Evolutionary conservation across 768 basidiomycete genomes (phyloP), one percentile per base, ranked within the genome.

Genomic region (Leccinellum rugosiceps): DNA sequence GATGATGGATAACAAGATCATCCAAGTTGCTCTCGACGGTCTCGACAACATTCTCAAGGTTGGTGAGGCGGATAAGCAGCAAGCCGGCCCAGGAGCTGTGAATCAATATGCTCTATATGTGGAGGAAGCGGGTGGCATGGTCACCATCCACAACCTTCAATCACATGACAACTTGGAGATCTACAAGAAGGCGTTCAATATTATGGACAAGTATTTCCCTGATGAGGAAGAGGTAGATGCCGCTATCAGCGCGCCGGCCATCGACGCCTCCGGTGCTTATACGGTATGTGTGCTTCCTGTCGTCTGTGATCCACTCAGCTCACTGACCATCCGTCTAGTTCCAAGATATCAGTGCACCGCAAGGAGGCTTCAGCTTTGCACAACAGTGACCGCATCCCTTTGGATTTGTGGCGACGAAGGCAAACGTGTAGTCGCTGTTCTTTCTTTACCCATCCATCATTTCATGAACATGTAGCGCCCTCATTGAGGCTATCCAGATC

Each of bases 1-100:
- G 26, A 96, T 94, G 83, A 95, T 98, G 94, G 97, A 99, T 77
- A 98, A 98, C 84, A 99, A 99, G 80, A 97, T 98, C 65, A 99
- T 99, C 65, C 90, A 94, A 75, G 96, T 98, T 41, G 96, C 96
- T 19, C 84, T 99, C 47, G 97, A 99, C 71, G 97, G 97, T 53
- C 81, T 99, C 50, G 97, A 99, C 75, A 99, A 99, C 75, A 94
- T 98, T 66, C 78, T 99, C 64, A 98, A 97, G 76, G 90, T 99
- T 61, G 96, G 97, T 44, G 96, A 99, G 76, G 84, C 88, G 68
- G 97, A 99, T 75, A 98, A 89, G 76, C 80, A 86, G 62, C 83
- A 87, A 41, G 80, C 78, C 14, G 93, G 91, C 19, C 87, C 89
- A 50, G 90, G 91, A 44, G 91, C 83, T 11, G 81, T 85, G 25